These are phyloP conservation scores for Penicillium psychrofluorescens DNA, from an alignment of 495 filamentous ascomycete genomes.

Conservation along the genomic window DNA sequence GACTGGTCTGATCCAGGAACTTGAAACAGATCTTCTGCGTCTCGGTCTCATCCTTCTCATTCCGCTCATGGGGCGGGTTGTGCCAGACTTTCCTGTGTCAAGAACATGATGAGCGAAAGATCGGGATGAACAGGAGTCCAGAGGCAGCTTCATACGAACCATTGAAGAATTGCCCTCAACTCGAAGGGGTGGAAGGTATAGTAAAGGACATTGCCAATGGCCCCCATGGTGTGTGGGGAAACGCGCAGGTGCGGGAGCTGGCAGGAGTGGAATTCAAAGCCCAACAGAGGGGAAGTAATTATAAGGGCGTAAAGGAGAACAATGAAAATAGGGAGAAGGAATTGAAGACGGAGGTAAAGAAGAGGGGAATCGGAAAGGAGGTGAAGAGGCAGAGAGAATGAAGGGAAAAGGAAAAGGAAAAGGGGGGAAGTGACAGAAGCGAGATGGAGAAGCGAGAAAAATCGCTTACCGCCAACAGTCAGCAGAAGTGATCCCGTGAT, in stretches of 20 bases:
- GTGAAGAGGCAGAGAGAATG: background rate
- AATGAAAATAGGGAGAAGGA: background rate
- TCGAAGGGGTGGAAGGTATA: constrained; percentile 70
- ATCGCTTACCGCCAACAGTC: too few relatives aligned
- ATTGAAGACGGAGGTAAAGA: constrained; percentile 1
- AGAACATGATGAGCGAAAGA: background rate
- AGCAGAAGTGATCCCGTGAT: background rate
- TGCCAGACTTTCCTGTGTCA: constrained; percentile 86
- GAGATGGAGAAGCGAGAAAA: constrained; percentile 3
- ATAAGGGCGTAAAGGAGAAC: background rate
- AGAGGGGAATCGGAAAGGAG: constrained; percentile 2
- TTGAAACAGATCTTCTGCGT: constrained; percentile 76
- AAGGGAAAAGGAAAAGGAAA: constrained; percentile 1
- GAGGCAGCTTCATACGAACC: constrained; percentile 44
- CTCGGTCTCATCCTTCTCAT: constrained; percentile 62
- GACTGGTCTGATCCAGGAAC: constrained; percentile 80
- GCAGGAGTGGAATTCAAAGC: background rate
- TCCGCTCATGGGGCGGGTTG: constrained; percentile 79
- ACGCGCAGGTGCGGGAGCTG: constrained; percentile 3
- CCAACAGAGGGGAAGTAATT: background rate
- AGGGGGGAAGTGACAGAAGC: constrained; percentile 1
- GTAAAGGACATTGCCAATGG: constrained; percentile 57
- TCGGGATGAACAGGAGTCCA: background rate
- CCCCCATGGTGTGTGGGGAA: constrained; percentile 38
- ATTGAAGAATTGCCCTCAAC: constrained; percentile 85